Base-by-base conservation (phyloP, 805 yeast genomes). In the Myxozyma neotropica region DNA sequence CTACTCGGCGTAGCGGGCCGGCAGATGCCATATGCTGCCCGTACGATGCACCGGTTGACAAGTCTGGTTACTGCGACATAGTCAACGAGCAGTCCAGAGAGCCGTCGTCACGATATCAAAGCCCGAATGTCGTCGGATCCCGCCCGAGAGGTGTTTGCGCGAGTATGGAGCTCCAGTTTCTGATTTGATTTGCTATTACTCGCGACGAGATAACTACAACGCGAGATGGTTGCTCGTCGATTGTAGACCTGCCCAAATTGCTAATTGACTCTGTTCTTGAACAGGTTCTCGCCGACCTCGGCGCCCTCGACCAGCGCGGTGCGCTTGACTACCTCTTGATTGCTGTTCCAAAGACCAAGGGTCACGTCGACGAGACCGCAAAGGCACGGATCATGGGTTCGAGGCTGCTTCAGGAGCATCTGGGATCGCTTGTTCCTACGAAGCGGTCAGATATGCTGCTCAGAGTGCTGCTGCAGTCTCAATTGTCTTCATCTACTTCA, bases 301-400 rank as follows among this genome's bases (percentile, higher is more conserved):
- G 21, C 27, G 38, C 54, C 10, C 38, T 50, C 35, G 54, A 50
- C 46, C 19, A 21, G 38, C 29, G 36, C 39, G 46, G 38, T 8
- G 38, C 10, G 36, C 46, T 50, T 27, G 54, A 50, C 54, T 50
- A 21, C 26, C 17, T 40, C 39, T 45, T 50, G 12, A 36, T 50
- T 35, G 46, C 54, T 1, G 43, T 50, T 10, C 46, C 54, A 21
- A 12, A 4, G 15, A 29, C 15, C 13, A 26, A 33, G 39, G 24
- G 39, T n/a, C 21, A 10, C 27, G 51, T 19, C 27, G 39, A 33
- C 39, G 39, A 33, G n/a, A 5, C 39, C 2, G 40, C 39, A 2
- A 6, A 29, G 7, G 51, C 29, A 24, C 50, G 23, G 39, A 31
- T 46, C 39, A 15, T 46, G n/a, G 17, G 39, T 27, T 46, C 50